These are phyloP conservation scores for Pterula multifida DNA, from an alignment of 1,284 basidiomycete species.

Conservation along the genomic window DNA sequence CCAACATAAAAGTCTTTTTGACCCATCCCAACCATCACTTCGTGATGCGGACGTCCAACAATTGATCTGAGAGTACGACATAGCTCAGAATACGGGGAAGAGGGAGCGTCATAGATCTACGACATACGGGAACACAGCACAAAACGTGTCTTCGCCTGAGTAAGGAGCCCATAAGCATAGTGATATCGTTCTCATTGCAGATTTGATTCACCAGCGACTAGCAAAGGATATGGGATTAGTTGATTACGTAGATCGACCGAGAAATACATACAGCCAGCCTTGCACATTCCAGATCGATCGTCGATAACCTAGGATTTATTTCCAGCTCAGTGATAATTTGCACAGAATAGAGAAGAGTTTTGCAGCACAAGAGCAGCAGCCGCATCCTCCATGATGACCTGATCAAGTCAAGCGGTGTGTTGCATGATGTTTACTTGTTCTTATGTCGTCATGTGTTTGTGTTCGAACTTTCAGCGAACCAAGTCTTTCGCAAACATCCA, in stretches of 20 bases:
- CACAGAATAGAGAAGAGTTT: conserved; percentile 6
- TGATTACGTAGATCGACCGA: conserved; percentile 1
- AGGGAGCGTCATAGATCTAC: background rate
- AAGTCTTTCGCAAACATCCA: too few species aligned
- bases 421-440: too few species aligned
- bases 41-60: conserved; percentile 86
- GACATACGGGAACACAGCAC: conserved; percentile 59
- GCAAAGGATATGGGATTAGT: conserved; percentile 7
- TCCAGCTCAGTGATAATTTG: conserved; percentile 1
- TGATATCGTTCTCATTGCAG: background rate
- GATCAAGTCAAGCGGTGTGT: too few species aligned
- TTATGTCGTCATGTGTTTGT: too few species aligned
- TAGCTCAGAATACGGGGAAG: conserved; percentile 4
- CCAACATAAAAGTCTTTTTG: conserved; percentile 85
- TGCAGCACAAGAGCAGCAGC: conserved; percentile 28
- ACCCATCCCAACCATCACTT: conserved; percentile 86
- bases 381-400: conserved; percentile 31
- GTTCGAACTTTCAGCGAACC: too few species aligned
- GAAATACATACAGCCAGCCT: conserved; percentile 40
- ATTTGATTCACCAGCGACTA: conserved; percentile 21
- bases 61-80: conserved; percentile 46
- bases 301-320: conserved; percentile 34
- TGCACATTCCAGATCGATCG: conserved; percentile 64
- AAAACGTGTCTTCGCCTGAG: conserved; percentile 62
- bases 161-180: conserved; percentile 10